phyloP scores from a whole-genome alignment of 495 filamentous ascomycete species.

The Trichoderma erinaceum region DNA sequence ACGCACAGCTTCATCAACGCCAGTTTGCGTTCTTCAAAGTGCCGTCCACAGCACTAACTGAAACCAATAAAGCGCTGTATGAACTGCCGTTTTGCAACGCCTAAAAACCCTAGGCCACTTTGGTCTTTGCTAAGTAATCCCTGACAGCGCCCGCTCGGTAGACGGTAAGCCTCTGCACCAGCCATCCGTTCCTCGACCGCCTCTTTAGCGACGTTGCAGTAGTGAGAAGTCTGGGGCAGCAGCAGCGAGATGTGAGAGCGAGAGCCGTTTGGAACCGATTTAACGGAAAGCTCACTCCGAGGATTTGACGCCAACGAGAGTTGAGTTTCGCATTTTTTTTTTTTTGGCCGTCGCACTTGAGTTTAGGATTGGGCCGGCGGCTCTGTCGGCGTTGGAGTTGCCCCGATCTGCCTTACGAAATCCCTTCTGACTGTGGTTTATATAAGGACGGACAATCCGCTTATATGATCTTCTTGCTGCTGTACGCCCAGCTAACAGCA shows the following conservation, averaged over 20 bases:
- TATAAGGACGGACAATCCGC: neutral
- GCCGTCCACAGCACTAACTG: too few species aligned
- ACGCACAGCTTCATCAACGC: too few species aligned
- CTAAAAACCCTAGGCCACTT: too few species aligned
- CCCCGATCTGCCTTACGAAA: neutral
- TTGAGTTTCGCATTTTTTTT: too few species aligned
- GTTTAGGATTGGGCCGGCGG: neutral
- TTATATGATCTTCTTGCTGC: neutral
- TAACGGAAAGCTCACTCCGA: conserved; percentile 21
- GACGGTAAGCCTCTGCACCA: conserved; percentile 22
- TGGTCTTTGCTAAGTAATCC: neutral
- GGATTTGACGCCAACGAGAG: conserved; percentile 27
- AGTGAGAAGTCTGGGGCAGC: conserved; percentile 19
- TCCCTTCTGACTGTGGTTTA: neutral
- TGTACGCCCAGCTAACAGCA: neutral
- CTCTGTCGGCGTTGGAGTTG: neutral
- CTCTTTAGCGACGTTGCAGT: conserved; percentile 19
- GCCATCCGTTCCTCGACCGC: conserved; percentile 22
- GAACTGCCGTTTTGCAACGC: too few species aligned
- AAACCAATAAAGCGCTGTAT: too few species aligned
- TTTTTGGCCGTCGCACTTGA: conserved; percentile 19
- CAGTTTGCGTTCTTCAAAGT: too few species aligned
- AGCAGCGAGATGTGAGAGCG: conserved; percentile 7
- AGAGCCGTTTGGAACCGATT: conserved; percentile 17
- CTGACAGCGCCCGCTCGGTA: conserved; percentile 20